Conservation (phyloP, 768 basidiomycete genomes). For the Fomitopsis serialis region DNA sequence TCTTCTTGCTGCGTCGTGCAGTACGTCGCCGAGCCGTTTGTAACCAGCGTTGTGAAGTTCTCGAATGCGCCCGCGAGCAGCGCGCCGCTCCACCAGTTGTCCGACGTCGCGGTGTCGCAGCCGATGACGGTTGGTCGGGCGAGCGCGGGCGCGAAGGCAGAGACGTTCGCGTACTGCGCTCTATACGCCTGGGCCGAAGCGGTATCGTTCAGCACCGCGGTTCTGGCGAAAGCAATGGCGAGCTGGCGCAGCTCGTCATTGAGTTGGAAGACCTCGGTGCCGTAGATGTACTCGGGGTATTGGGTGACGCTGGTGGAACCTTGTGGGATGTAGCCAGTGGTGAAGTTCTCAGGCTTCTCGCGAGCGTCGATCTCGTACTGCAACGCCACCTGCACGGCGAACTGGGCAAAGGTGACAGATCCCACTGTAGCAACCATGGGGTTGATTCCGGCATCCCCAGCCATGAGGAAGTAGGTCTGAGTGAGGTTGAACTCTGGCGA, state of each 20-base stretch:
- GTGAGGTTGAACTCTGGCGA: conserved; percentile 31
- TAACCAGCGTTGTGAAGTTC: conserved; percentile 31
- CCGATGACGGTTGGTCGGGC: conserved; percentile 25
- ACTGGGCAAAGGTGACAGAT: conserved; percentile 32
- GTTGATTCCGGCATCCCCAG: conserved; percentile 36
- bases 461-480: conserved; percentile 36
- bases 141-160: conserved; percentile 26
- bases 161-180: conserved; percentile 19
- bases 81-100: conserved; percentile 31
- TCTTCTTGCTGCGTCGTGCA: conserved; percentile 36
- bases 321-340: conserved; percentile 32
- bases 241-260: conserved; percentile 34
- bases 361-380: conserved; percentile 39
- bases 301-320: conserved; percentile 23
- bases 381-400: conserved; percentile 31
- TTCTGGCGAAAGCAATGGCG: conserved; percentile 23
- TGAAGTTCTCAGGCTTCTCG: conserved; percentile 31
- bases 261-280: conserved; percentile 41
- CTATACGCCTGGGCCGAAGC: conserved; percentile 25
- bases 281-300: conserved; percentile 27
- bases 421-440: conserved; percentile 33
- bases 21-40: conserved; percentile 26
- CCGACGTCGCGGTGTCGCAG: conserved; percentile 33
- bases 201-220: conserved; percentile 30
- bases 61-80: conserved; percentile 31